Percentiles rank a stretch among this genome's conserved stretches.
phyloP scores from a whole-genome alignment of 1,284 basidiomycete species.

The Trichosporon inkin region DNA sequence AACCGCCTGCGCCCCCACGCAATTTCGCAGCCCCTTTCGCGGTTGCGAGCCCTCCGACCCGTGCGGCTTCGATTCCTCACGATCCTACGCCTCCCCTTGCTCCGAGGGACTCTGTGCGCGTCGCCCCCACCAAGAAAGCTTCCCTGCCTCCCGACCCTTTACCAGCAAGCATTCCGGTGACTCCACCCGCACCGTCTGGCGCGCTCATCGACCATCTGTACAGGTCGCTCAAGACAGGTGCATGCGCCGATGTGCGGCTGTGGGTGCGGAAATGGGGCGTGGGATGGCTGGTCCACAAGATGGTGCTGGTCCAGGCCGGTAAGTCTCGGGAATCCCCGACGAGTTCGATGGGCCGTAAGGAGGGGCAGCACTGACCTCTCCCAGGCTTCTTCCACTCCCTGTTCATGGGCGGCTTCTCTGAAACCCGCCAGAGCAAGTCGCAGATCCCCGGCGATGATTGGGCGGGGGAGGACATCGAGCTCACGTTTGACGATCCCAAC shows the following conservation, averaged over 20 bases:
- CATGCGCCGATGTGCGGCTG: conserved; percentile 71
- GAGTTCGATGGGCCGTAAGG: not conserved
- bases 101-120: conserved; percentile 6
- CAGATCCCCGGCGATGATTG: conserved; percentile 25
- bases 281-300: conserved; percentile 70
- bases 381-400: conserved; percentile 79
- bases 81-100: conserved; percentile 10
- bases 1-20: not conserved
- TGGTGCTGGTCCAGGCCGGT: conserved; percentile 82
- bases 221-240: conserved; percentile 63
- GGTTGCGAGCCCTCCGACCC: not conserved
- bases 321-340: conserved; percentile 34
- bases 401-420: conserved; percentile 75
- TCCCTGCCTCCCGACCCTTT: conserved; percentile 5
- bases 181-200: conserved; percentile 23
- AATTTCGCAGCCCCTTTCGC: not conserved
- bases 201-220: conserved; percentile 60
- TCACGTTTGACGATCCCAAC: conserved; percentile 76
- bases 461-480: conserved; percentile 56
- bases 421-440: conserved; percentile 25
- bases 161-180: conserved; percentile 21
- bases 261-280: conserved; percentile 69
- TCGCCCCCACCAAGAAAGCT: not conserved
- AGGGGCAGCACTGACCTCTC: not conserved
- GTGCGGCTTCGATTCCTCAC: conserved; percentile 11